phyloP scores from a whole-genome alignment of 2,329 filamentous ascomycete species.

The Aureobasidium sp. region DNA sequence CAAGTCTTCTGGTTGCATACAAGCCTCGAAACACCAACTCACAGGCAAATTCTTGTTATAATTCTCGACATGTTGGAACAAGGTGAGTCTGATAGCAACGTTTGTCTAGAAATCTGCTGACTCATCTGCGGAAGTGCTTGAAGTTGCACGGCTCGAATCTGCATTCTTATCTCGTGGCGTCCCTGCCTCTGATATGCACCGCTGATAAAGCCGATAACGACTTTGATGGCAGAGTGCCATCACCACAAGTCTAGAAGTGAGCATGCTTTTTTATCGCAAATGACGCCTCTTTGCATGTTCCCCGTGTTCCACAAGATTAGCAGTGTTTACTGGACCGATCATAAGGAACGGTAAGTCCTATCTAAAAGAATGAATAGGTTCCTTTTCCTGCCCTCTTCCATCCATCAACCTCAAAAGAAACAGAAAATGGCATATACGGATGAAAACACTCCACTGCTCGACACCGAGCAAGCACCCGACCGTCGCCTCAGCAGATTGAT shows the following conservation, averaged over 20 bases:
- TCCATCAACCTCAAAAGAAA: background rate
- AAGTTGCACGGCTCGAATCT: background rate
- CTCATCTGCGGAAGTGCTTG: background rate
- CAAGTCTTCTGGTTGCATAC: too few species aligned
- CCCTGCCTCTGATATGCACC: background rate
- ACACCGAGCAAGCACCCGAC: slow-evolving; percentile 17
- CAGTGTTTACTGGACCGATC: background rate
- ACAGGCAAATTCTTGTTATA: too few species aligned
- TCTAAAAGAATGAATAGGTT: background rate
- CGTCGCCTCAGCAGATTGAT: slow-evolving; percentile 29
- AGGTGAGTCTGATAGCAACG: too few species aligned
- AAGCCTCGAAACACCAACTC: too few species aligned
- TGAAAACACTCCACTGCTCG: slow-evolving; percentile 11
- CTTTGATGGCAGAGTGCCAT: background rate
- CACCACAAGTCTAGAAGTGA: background rate
- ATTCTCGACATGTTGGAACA: too few species aligned
- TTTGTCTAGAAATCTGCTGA: too few species aligned
- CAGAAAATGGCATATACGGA: background rate
- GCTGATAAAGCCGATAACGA: slow-evolving; percentile 9
- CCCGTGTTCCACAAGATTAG: background rate
- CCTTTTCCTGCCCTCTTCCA: background rate
- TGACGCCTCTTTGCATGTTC: slow-evolving; percentile 3
- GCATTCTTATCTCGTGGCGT: slow-evolving; percentile 9
- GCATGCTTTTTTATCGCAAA: background rate
- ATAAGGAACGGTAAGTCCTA: background rate